Base-by-base conservation (phyloP, 495 filamentous ascomycete genomes). In the Penicillium paradoxum region DNA sequence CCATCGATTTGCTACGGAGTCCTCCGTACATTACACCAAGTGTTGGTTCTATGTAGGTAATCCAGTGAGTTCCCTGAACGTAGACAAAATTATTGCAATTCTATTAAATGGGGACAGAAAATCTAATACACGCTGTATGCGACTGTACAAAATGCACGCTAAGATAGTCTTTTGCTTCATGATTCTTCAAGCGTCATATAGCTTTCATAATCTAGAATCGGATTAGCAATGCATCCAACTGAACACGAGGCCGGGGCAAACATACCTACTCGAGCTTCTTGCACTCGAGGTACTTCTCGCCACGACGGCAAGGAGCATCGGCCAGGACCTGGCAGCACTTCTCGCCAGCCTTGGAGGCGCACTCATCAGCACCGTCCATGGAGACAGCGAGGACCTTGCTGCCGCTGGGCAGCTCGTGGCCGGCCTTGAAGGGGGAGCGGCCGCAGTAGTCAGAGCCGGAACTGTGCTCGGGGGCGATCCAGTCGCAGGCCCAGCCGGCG, bases 261-360 rank as follows among this genome's bases (percentile, higher is more conserved):
- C 54, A 34, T 24, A 33, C 40, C 41, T 9, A 33, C 40, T 49
- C 49, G 44, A 45, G 45, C 45, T 36, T 51, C 17, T 30, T 4
- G 33, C 57, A 59, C 29, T 59, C 43, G 24, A 59, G 43, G 32
- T 55, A 55, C 52, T 55, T 59, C 52, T 59, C 48, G 6, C 52
- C 52, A 25, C 19, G 7, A 17, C 36, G 42, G 48, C 57, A 59
- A 25, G 52, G 47, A 8, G 13, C 9, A 8, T 47, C 43, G 6
- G 51, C 51, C 2, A 59, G 25, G 18, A 44, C 43, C 38, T 55
- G 40, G 49, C 57, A 55, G 43, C 57, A 59, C 24, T 32, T 14
- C 0, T 6, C 0, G 4, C 52, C 48, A 7, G 49, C 48, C 30
- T 55, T 45, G 14, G 34, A 38, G 15, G 33, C 22, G 15, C 57